phyloP scores from a whole-genome alignment of 768 basidiomycete genomes.

The Boletellus ananiceps region DNA sequence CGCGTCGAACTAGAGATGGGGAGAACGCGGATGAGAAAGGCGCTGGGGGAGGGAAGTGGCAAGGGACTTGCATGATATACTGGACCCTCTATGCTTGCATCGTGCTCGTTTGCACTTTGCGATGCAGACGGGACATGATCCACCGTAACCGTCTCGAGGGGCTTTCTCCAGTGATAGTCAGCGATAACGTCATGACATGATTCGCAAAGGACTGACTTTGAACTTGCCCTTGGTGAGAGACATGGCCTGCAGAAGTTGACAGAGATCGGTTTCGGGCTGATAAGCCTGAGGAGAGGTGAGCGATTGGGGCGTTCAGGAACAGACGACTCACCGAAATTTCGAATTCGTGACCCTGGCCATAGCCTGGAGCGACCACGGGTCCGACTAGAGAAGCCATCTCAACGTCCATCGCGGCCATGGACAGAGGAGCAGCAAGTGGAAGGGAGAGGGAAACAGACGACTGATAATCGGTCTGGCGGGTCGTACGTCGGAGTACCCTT shows the following conservation, averaged over 20 bases:
- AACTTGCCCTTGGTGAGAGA: constrained; percentile 36
- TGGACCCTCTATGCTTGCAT: constrained; percentile 43
- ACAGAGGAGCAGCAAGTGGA: not conserved
- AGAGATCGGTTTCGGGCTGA: constrained; percentile 43
- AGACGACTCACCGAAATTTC: constrained; percentile 20
- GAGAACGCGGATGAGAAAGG: not conserved
- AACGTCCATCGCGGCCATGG: constrained; percentile 27
- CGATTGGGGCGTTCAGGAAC: not conserved
- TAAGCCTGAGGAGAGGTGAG: constrained; percentile 20
- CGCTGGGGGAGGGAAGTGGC: no score
- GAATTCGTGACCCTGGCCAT: constrained; percentile 15
- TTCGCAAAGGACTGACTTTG: constrained; percentile 25
- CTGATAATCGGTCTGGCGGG: constrained; percentile 15
- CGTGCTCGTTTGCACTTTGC: constrained; percentile 36
- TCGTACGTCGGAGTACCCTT: constrained; percentile 3
- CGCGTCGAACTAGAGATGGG: constrained; percentile 37
- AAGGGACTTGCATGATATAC: constrained; percentile 37
- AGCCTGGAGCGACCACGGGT: constrained; percentile 24
- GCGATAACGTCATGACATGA: not conserved
- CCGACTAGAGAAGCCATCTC: constrained; percentile 32
- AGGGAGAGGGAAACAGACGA: not conserved
- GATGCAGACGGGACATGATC: constrained; percentile 25
- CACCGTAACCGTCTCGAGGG: constrained; percentile 17
- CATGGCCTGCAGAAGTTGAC: constrained; percentile 49
- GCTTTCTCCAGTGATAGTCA: constrained; percentile 33